Evolutionary conservation across 2,329 filamentous ascomycete genomes (phyloP), one percentile per base, ranked within the genome.

Genomic region (Pseudomassariella vexata): DNA sequence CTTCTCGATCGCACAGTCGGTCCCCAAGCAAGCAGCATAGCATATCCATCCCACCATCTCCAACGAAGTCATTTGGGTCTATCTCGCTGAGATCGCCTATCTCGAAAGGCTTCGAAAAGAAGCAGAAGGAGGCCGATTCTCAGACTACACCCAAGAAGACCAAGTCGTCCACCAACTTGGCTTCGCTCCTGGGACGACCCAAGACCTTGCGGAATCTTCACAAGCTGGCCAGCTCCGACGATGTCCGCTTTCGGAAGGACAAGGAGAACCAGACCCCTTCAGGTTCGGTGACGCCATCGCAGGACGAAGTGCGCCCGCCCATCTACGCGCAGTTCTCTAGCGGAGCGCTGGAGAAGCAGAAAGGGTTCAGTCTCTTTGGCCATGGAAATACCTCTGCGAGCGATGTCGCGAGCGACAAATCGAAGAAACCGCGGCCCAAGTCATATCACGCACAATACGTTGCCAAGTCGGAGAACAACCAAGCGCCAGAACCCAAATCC

Each of bases 161-260:
- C 22, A 94, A 90, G 57, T 94, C 89, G 1, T 74, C 84, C 4
- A 84, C 84, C 19, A 94, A 88, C 53, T 68, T 96, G n/a, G 77
- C 78, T 1, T 78, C 73, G 5, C 72, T 95, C 34, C 72, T 95
- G 31, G 79, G 78, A 35, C 80, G 82, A 35, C 77, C 79, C 37
- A 87, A 82, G 53, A 87, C 85, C 8, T 70, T 79, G 32, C 85
- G 80, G 49, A 81, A 76, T 42, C 59, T 82, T 16, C 73, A 76
- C 40, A 70, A 68, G 36, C 49, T 66, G 28, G 54, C 55, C 10
- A 61, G 60, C 20, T 72, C 76, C 9, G 72, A 76, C 6, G 65
- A 69, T 32, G 57, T 65, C 16, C 66, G 63, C 23, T 56, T 61
- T 24, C 59, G 57, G 18, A 81, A 75, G 48, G 81, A 90, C 55